Conservation (phyloP, 352 stramenopile genomes). For the Phytophthora multivora region DNA sequence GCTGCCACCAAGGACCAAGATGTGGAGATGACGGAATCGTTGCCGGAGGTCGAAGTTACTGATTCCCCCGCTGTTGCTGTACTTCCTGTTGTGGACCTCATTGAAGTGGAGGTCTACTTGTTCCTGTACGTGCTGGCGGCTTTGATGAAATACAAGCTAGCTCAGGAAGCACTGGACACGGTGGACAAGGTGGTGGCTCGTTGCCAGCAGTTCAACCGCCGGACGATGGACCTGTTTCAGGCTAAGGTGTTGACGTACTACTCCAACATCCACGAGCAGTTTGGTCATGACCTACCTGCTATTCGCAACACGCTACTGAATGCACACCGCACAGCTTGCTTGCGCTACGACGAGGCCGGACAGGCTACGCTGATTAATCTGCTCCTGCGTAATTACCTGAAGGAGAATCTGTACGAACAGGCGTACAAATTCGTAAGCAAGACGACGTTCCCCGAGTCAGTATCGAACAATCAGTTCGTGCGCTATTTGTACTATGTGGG, state of each 20-base stretch:
- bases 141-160: conserved; percentile 74
- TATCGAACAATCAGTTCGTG: conserved; percentile 99
- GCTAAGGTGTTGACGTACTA: conserved; percentile 84
- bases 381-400: conserved; percentile 90
- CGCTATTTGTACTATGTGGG: conserved; percentile 97
- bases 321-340: conserved; percentile 87
- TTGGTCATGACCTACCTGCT: conserved; percentile 52
- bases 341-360: conserved; percentile 90
- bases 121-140: conserved; percentile 77
- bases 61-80: conserved; percentile 25
- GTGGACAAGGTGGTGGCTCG: conserved; percentile 59
- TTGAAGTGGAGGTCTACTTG: conserved; percentile 89
- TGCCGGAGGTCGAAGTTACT: conserved; percentile 31
- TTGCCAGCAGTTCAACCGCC: conserved; percentile 80
- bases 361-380: conserved; percentile 92
- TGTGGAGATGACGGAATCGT: conserved; percentile 65
- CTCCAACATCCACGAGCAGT: conserved; percentile 74
- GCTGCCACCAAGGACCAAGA: conserved; percentile 34
- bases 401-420: conserved; percentile 91
- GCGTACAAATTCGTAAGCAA: conserved; percentile 94
- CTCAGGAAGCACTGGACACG: conserved; percentile 55
- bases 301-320: conserved; percentile 76
- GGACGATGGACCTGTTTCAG: conserved; percentile 80
- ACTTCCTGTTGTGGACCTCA: conserved; percentile 66
- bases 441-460: conserved; percentile 87